These are phyloP conservation scores for Batrachochytrium dendrobatidis DNA, from an alignment of 371 early-diverging fungal species.

Conservation along the genomic window DNA sequence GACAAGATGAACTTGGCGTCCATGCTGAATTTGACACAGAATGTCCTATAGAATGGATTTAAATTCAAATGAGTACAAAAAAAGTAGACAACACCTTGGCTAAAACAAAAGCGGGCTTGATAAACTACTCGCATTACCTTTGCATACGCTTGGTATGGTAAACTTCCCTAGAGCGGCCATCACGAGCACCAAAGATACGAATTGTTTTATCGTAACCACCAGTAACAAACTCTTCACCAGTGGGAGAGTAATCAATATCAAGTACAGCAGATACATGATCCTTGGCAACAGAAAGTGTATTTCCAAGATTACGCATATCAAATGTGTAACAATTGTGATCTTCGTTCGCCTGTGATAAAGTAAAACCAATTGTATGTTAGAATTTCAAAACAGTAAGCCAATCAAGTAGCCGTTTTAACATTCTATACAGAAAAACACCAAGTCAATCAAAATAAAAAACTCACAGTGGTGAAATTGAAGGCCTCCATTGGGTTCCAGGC, in stretches of 20 bases:
- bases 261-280: constrained; percentile 97
- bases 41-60: constrained; percentile 45
- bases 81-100: background rate
- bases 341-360: constrained; percentile 73
- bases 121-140: constrained; percentile 10
- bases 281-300: constrained; percentile 76
- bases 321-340: constrained; percentile 94
- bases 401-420: background rate
- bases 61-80: background rate
- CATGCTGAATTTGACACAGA: constrained; percentile 88
- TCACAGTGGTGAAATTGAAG: constrained; percentile 70
- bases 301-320: constrained; percentile 91
- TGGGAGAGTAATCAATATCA: constrained; percentile 96
- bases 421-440: constrained; percentile 2
- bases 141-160: constrained; percentile 99
- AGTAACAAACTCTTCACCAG: constrained; percentile 93
- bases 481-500: constrained; percentile 98
- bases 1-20: constrained; percentile 95
- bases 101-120: background rate
- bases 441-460: constrained; percentile 11
- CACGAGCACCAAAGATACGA: constrained; percentile 78
- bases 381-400: background rate
- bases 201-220: constrained; percentile 94
- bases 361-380: background rate
- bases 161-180: constrained; percentile 85